Evolutionary conservation across 805 yeast species (phyloP).

Genomic region (Barnettozyma californica): DNA sequence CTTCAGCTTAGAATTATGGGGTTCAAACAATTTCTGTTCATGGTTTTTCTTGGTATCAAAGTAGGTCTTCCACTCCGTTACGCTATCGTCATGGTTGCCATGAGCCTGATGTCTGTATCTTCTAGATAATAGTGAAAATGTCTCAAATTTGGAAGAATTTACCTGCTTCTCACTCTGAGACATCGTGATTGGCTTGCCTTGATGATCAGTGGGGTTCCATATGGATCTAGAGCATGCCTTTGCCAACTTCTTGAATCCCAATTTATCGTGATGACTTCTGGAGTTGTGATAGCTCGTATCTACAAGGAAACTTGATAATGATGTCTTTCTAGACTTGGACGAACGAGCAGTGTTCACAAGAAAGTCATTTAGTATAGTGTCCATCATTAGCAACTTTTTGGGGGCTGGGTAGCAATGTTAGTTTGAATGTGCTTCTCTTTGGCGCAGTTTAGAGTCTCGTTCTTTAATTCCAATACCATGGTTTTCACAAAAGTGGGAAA

Average conservation of each 20-base stretch:
- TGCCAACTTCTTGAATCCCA: slow-evolving; percentile 16
- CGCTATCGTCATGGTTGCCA: neutral
- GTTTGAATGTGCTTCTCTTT: neutral
- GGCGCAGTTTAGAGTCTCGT: neutral
- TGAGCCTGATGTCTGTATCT: slow-evolving; percentile 1
- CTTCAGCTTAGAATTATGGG: neutral
- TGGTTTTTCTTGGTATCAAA: neutral
- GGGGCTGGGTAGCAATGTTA: neutral
- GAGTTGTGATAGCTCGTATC: slow-evolving; percentile 2
- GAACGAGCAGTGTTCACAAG: slow-evolving; percentile 10
- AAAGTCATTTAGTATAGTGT: slow-evolving; percentile 1
- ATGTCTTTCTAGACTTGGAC: slow-evolving; percentile 15
- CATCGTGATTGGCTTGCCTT: neutral
- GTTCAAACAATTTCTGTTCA: neutral
- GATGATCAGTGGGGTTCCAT: slow-evolving; percentile 6
- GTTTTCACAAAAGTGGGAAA: neutral
- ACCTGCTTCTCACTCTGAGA: slow-evolving; percentile 1
- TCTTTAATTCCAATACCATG: neutral
- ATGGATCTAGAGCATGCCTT: slow-evolving; percentile 12
- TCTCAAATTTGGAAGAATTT: slow-evolving; percentile 12
- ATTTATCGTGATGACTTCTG: slow-evolving; percentile 6
- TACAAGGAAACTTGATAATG: slow-evolving; percentile 13
- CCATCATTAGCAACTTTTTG: neutral
- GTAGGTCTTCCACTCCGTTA: neutral
- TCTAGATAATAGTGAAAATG: slow-evolving; percentile 9